These are phyloP conservation scores for Colletotrichum scovillei DNA, from an alignment of 2,329 filamentous ascomycete genomes.

Conservation along the genomic window DNA sequence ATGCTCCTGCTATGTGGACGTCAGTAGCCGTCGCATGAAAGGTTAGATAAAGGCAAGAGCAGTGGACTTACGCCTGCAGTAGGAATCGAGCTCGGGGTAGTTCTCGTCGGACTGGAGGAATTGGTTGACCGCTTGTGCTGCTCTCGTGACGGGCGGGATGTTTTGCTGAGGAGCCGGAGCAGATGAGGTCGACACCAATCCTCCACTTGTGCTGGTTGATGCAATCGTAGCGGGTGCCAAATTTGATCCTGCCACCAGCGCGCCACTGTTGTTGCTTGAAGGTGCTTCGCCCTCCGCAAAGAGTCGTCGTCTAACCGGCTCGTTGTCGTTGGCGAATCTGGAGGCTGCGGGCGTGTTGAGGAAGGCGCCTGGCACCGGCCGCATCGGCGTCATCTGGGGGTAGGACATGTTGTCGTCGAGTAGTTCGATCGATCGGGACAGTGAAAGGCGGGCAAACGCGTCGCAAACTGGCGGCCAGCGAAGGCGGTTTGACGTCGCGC, in stretches of 20 bases:
- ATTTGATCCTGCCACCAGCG: conserved; percentile 17
- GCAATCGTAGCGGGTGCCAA: conserved; percentile 40
- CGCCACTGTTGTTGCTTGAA: conserved; percentile 26
- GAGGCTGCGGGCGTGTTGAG: conserved; percentile 75
- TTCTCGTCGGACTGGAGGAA: conserved; percentile 80
- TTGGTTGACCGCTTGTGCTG: conserved; percentile 84
- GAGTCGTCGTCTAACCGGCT: conserved; percentile 63
- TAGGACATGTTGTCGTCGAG: conserved; percentile 61
- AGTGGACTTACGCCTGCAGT: conserved; percentile 80
- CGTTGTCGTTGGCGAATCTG: conserved; percentile 51
- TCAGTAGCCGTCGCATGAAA: conserved; percentile 38
- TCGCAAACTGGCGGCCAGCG: conserved; percentile 36
- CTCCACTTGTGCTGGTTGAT: conserved; percentile 41
- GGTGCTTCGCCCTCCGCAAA: conserved; percentile 50
- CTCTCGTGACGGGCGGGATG: conserved; percentile 79
- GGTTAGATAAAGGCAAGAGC: neutral
- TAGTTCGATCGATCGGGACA: neutral
- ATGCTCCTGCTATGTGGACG: conserved; percentile 79
- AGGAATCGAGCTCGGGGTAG: conserved; percentile 90
- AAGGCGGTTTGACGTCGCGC: conserved; percentile 36
- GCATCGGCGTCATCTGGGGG: conserved; percentile 72
- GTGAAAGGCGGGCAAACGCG: conserved; percentile 29
- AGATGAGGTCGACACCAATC: conserved; percentile 46
- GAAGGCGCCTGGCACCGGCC: conserved; percentile 80
- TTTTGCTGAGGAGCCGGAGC: conserved; percentile 59